phyloP scores from a whole-genome alignment of 2,329 filamentous ascomycete genomes.

The Trichophyton mentagrophytes region DNA sequence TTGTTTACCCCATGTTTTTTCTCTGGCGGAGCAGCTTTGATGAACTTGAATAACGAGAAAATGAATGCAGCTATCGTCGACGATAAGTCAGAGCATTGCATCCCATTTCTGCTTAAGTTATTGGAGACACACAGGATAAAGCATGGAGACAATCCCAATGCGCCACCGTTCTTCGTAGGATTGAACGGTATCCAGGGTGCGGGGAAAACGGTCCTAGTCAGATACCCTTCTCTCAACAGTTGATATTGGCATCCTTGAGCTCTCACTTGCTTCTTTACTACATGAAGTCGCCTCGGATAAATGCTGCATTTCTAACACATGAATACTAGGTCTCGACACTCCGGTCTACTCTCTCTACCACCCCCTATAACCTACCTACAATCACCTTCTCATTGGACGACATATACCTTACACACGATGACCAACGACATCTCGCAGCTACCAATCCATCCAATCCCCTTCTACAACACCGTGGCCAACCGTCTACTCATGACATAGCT shows the following conservation, averaged over 20 bases:
- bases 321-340: constrained; percentile 46
- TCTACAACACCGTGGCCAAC: constrained; percentile 70
- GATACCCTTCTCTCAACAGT: constrained; percentile 13
- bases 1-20: not conserved
- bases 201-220: constrained; percentile 77
- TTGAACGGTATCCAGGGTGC: constrained; percentile 86
- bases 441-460: constrained; percentile 59
- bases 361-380: constrained; percentile 48
- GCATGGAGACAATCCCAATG: constrained; percentile 22
- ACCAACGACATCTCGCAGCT: constrained; percentile 53
- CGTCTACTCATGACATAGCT: constrained; percentile 65
- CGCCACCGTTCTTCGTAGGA: constrained; percentile 67
- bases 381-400: constrained; percentile 76
- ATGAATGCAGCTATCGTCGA: constrained; percentile 44
- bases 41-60: constrained; percentile 10
- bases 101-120: constrained; percentile 59
- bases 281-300: not conserved
- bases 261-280: not conserved
- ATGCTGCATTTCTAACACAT: not conserved
- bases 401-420: constrained; percentile 64
- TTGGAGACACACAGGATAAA: constrained; percentile 41
- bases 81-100: constrained; percentile 65
- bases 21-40: not conserved
- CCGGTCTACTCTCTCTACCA: constrained; percentile 45
- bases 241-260: not conserved